These are phyloP conservation scores for Hypoxylon rickii DNA, from an alignment of 495 filamentous ascomycete genomes.

Conservation along the genomic window DNA sequence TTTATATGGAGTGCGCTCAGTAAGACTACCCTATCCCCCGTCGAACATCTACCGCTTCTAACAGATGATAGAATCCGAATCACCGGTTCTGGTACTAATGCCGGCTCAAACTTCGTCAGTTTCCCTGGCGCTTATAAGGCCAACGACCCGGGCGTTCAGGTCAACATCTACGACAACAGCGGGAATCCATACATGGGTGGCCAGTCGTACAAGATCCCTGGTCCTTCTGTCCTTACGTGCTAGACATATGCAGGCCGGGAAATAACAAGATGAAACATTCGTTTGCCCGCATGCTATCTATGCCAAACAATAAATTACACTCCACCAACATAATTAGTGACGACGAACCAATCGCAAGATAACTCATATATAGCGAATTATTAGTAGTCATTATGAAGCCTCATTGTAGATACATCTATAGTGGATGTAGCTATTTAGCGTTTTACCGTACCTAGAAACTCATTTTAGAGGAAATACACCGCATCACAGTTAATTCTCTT, in stretches of 20 bases:
- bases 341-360: too few species aligned
- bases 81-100: slow-evolving; percentile 49
- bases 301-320: neutral
- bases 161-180: slow-evolving; percentile 48
- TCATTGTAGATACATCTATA: too few species aligned
- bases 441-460: too few species aligned
- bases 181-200: slow-evolving; percentile 44
- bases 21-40: slow-evolving; percentile 19
- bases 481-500: too few species aligned
- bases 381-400: too few species aligned
- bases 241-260: too few species aligned
- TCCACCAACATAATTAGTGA: slow-evolving; percentile 7
- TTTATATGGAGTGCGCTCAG: slow-evolving; percentile 55
- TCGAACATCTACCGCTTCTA: neutral
- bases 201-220: slow-evolving; percentile 49
- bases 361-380: too few species aligned
- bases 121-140: slow-evolving; percentile 55
- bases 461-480: too few species aligned
- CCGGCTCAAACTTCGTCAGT: slow-evolving; percentile 45
- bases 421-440: too few species aligned
- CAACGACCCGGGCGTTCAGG: slow-evolving; percentile 49
- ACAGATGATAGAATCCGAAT: slow-evolving; percentile 46
- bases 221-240: slow-evolving; percentile 43
- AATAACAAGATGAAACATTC: too few species aligned
- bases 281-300: neutral